Evolutionary conservation across 352 stramenopile species (phyloP).

Genomic region (Pythium sukuiense): DNA sequence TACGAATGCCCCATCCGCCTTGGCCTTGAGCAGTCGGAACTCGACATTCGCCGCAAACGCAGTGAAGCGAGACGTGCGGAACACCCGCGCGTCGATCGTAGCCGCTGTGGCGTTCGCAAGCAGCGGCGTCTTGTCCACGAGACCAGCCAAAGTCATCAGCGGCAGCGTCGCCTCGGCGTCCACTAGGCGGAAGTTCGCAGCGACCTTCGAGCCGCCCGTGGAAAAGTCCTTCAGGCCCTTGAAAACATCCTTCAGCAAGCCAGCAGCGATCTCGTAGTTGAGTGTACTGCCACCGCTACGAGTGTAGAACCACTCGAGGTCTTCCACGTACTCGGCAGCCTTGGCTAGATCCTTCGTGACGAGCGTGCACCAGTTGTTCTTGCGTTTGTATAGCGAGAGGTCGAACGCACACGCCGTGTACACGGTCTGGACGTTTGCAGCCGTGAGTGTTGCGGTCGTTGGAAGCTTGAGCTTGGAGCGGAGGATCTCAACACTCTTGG

Average conservation of each 20-base stretch:
- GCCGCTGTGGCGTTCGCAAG: neutral
- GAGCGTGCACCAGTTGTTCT: slow-evolving; percentile 18
- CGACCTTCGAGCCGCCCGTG: neutral
- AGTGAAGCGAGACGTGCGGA: slow-evolving; percentile 10
- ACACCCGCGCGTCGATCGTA: slow-evolving; percentile 7
- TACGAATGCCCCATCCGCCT: neutral
- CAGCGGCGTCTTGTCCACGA: slow-evolving; percentile 6
- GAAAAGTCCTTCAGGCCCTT: slow-evolving; percentile 9
- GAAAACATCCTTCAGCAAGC: slow-evolving; percentile 13
- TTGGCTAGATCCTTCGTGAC: slow-evolving; percentile 4
- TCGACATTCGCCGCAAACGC: slow-evolving; percentile 19
- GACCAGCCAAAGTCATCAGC: slow-evolving; percentile 16
- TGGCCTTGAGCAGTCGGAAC: slow-evolving; percentile 16
- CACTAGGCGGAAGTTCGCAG: slow-evolving; percentile 19
- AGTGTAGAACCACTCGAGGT: slow-evolving; percentile 17
- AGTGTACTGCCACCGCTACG: slow-evolving; percentile 8
- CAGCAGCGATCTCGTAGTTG: slow-evolving; percentile 24
- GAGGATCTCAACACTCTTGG: neutral
- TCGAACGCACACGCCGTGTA: slow-evolving; percentile 15
- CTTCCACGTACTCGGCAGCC: slow-evolving; percentile 8
- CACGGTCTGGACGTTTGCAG: slow-evolving; percentile 2
- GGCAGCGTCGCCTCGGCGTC: slow-evolving; percentile 17
- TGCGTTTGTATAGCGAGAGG: slow-evolving; percentile 11
- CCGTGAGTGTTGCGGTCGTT: neutral
- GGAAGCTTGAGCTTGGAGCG: slow-evolving; percentile 1